Conservation (phyloP, 805 yeast genomes). For the Sungouiella thailandica region DNA sequence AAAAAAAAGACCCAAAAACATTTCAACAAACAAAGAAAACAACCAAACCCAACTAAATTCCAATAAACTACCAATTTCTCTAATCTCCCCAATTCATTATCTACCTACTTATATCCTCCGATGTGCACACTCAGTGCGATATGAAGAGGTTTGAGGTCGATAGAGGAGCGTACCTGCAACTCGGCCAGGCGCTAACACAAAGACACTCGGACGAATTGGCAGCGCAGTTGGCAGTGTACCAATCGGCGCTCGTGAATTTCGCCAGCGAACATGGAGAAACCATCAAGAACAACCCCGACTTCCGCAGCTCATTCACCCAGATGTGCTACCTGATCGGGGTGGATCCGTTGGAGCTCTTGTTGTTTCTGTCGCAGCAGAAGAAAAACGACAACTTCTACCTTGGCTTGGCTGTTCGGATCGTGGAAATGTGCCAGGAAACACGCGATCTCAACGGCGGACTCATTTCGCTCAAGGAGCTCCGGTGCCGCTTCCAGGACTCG, state of each 20-base stretch:
- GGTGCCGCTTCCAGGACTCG: constrained; percentile 24
- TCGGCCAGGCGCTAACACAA: constrained; percentile 48
- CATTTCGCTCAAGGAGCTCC: constrained; percentile 48
- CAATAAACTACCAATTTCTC: too few species aligned
- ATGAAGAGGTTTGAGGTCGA: constrained; percentile 6
- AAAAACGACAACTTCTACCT: constrained; percentile 50
- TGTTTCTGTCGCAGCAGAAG: constrained; percentile 23
- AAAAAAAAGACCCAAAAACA: too few species aligned
- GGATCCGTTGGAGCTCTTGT: constrained; percentile 57
- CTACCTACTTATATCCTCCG: too few species aligned
- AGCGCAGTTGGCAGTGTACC: constrained; percentile 73
- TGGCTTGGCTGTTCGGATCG: constrained; percentile 66
- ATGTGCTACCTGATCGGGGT: constrained; percentile 80
- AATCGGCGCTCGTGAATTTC: constrained; percentile 68
- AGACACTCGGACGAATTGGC: constrained; percentile 57
- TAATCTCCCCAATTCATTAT: too few species aligned
- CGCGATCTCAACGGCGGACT: constrained; percentile 79
- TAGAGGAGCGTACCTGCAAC: constrained; percentile 33
- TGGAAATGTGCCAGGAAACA: constrained; percentile 70
- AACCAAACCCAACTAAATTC: too few species aligned
- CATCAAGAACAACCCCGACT: constrained; percentile 56
- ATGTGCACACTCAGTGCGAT: too few species aligned
- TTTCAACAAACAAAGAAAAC: too few species aligned
- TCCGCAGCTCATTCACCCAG: constrained; percentile 66
- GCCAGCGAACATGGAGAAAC: constrained; percentile 68